Percentiles rank a stretch among this genome's conserved stretches.
Evolutionary conservation across 768 basidiomycete species (phyloP).

Genomic region (Suillus lakei): DNA sequence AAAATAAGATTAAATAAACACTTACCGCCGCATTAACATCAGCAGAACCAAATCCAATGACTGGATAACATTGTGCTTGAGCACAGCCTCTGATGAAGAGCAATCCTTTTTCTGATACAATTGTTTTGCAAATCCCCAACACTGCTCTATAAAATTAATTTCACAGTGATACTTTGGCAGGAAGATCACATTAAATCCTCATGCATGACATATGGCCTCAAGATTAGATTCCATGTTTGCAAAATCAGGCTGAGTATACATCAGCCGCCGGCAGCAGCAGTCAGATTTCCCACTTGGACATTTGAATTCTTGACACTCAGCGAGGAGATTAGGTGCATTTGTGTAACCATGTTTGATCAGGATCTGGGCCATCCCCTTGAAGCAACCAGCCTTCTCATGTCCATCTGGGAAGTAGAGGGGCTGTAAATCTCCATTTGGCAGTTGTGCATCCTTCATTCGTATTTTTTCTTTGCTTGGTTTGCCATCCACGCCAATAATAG

Average conservation of each 20-base stretch:
- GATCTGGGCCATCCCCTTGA: constrained; percentile 37
- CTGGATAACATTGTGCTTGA: constrained; percentile 21
- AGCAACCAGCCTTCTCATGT: constrained; percentile 25
- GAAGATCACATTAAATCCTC: constrained; percentile 39
- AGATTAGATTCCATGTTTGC: constrained; percentile 37
- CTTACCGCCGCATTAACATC: constrained; percentile 3
- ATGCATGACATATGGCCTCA: constrained; percentile 25
- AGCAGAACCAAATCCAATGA: constrained; percentile 19
- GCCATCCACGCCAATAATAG: constrained; percentile 16
- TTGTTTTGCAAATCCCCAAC: constrained; percentile 42
- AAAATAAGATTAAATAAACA: too few species aligned
- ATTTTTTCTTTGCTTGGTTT: constrained; percentile 22
- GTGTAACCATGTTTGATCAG: constrained; percentile 27
- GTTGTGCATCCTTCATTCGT: constrained; percentile 11
- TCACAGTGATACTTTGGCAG: constrained; percentile 47
- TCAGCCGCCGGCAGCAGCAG: constrained; percentile 34
- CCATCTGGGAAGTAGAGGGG: constrained; percentile 25
- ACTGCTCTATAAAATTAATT: constrained; percentile 45
- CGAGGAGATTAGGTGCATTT: constrained; percentile 9
- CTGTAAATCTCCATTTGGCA: constrained; percentile 20
- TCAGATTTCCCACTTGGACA: constrained; percentile 15
- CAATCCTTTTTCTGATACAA: constrained; percentile 32
- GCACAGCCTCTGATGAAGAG: constrained; percentile 35
- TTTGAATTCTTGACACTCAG: constrained; percentile 33
- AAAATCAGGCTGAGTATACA: constrained; percentile 42